Evolutionary conservation across 345 rosid genomes (phyloP), one percentile per base, ranked within the genome.

Genomic region (Triadica sebifera): DNA sequence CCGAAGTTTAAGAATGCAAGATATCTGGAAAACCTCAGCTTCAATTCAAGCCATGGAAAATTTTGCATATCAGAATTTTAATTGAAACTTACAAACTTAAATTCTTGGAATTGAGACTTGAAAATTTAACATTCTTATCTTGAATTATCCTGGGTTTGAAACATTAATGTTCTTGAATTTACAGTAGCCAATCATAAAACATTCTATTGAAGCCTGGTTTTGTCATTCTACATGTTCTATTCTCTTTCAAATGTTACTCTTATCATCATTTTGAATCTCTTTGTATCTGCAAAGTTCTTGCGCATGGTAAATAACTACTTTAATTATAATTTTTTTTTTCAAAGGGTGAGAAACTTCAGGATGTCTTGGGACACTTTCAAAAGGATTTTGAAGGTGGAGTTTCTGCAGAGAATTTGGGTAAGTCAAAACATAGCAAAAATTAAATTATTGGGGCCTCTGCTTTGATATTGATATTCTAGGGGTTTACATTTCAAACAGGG

Each of bases 341-440:
- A 74, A 87, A 96, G 99, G 99, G 85, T 69, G 98, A 88, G 78
- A 96, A 91, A 84, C 87, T 96, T 81, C 91, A 93, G 73, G 78
- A 89, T 81, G 94, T 93, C 68, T 82, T 96, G 76, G 98, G 98
- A 76, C 98, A 93, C 82, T 88, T 96, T 52, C 96, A 93, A 77
- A 96, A 93, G 79, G 98, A 93, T 82, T 96, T 96, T 69, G 97
- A 96, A 90, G 99, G 98, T 73, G 98, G 91, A 75, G 90, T 92
- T 77, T 91, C 94, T 10, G 92, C 94, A 12, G 99, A 96, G 81
- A 91, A 90, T 87, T 85, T 96, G 81, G 99, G 99, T 93, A 86
- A 81, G 90, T 85, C 55, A 72, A 75, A 75, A 72, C 65, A 70
- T 53, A 75, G 70, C 77, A 71, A 77, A 78, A 76, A 46, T 82